Conservation (phyloP, 1,284 basidiomycete genomes). For the Cystobasidium slooffiae region DNA sequence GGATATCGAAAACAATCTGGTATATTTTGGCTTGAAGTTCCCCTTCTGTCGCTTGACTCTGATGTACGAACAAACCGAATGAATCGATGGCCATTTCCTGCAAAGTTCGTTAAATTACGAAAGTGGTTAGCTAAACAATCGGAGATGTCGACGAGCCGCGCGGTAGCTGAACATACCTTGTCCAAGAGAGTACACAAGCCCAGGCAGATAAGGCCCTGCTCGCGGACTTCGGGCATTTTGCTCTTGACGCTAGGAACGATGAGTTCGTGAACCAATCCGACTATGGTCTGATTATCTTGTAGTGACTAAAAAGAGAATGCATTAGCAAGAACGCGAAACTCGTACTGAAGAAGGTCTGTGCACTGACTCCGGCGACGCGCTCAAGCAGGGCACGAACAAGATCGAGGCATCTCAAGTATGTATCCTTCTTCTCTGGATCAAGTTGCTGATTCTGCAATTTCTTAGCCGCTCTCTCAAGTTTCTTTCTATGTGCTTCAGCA, state of each 20-base stretch:
- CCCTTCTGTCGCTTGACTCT: slow-evolving; percentile 76
- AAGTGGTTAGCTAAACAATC: neutral
- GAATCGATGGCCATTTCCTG: slow-evolving; percentile 88
- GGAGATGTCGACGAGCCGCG: neutral
- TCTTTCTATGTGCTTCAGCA: slow-evolving; percentile 18
- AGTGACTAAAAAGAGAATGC: slow-evolving; percentile 65
- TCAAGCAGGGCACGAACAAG: slow-evolving; percentile 90
- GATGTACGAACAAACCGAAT: slow-evolving; percentile 86
- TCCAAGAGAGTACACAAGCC: slow-evolving; percentile 92
- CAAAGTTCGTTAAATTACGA: no score
- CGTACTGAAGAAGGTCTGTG: neutral
- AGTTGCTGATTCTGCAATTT: slow-evolving; percentile 39
- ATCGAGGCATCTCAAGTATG: slow-evolving; percentile 80
- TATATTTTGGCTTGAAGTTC: slow-evolving; percentile 79
- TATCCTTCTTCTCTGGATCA: slow-evolving; percentile 51
- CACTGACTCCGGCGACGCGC: slow-evolving; percentile 79
- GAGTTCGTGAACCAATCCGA: slow-evolving; percentile 85
- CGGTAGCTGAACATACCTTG: slow-evolving; percentile 57
- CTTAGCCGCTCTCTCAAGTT: slow-evolving; percentile 32
- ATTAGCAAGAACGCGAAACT: neutral
- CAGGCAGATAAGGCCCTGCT: slow-evolving; percentile 82
- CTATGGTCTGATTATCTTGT: slow-evolving; percentile 90
- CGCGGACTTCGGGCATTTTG: slow-evolving; percentile 80
- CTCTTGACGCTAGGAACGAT: slow-evolving; percentile 88
- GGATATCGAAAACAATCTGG: slow-evolving; percentile 85